Evolutionary conservation across 768 basidiomycete species (phyloP).

Genomic region (Naematelia encephala): DNA sequence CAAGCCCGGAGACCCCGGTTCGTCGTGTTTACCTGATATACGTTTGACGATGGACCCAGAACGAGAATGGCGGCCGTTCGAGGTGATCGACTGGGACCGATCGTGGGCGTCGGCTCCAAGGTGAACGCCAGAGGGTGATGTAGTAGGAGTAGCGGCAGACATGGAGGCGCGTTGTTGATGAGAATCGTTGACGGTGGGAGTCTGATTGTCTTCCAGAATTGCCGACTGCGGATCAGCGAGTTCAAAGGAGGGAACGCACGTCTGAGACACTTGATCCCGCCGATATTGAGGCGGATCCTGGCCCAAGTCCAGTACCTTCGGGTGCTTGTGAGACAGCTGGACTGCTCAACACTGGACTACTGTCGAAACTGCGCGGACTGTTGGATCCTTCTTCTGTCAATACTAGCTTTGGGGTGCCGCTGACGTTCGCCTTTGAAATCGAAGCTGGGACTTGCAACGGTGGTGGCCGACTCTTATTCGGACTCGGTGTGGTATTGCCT

Average conservation of each 20-base stretch:
- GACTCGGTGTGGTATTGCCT: constrained; percentile 8
- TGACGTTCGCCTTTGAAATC: neutral
- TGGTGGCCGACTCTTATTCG: constrained; percentile 1
- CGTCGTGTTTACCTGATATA: neutral
- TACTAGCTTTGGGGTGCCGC: constrained; percentile 36
- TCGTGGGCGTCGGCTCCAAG: constrained; percentile 1
- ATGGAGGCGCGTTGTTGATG: neutral
- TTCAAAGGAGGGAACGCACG: neutral
- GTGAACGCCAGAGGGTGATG: neutral
- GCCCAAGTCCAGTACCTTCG: constrained; percentile 14
- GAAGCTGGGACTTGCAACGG: neutral
- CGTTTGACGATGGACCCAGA: constrained; percentile 10
- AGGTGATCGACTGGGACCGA: constrained; percentile 13
- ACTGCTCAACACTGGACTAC: constrained; percentile 16
- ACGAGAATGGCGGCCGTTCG: constrained; percentile 13
- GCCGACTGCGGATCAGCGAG: neutral
- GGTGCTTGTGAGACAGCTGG: neutral
- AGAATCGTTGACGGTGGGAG: neutral
- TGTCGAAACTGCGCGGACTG: constrained; percentile 35
- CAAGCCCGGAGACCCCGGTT: constrained; percentile 11
- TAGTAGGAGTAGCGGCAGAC: neutral
- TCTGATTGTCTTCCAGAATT: neutral
- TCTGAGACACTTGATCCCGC: neutral
- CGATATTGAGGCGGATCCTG: constrained; percentile 1
- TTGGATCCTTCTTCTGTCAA: constrained; percentile 38